These are phyloP conservation scores for Fusarium devonianum DNA, from an alignment of 2,329 filamentous ascomycete species.

Conservation along the genomic window DNA sequence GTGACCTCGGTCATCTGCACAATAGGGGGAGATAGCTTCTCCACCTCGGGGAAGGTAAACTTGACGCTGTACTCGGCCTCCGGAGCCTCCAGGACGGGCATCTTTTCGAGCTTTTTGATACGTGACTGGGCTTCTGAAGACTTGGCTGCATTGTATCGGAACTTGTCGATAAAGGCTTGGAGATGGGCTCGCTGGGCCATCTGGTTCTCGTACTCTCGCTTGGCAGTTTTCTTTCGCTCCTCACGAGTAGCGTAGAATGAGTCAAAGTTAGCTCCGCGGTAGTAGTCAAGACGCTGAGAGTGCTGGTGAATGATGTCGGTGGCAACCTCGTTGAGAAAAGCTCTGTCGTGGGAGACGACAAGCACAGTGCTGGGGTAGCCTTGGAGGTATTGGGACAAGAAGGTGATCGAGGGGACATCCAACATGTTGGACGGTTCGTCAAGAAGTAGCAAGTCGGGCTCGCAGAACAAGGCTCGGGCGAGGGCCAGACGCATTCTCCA, in stretches of 20 bases:
- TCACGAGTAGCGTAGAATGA: slow-evolving; percentile 97
- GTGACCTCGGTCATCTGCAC: slow-evolving; percentile 94
- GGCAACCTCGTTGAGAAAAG: slow-evolving; percentile 98
- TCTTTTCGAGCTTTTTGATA: slow-evolving; percentile 98
- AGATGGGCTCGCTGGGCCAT: slow-evolving; percentile 93
- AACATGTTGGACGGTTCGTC: slow-evolving; percentile 99
- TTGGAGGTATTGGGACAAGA: slow-evolving; percentile 95
- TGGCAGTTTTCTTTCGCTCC: slow-evolving; percentile 94
- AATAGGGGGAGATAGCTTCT: slow-evolving; percentile 96
- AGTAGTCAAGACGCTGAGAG: slow-evolving; percentile 96
- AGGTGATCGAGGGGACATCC: slow-evolving; percentile 99
- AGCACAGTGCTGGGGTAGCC: slow-evolving; percentile 92
- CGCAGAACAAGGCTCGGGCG: slow-evolving; percentile 94
- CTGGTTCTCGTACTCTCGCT: slow-evolving; percentile 98
- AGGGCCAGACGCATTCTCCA: slow-evolving; percentile 98
- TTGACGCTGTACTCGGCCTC: slow-evolving; percentile 95
- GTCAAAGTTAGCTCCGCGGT: slow-evolving; percentile 96
- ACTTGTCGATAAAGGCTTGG: slow-evolving; percentile 99
- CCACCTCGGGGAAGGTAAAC: slow-evolving; percentile 96
- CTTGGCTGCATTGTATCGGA: slow-evolving; percentile 98
- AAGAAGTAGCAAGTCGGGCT: slow-evolving; percentile 92
- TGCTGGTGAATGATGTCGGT: slow-evolving; percentile 99
- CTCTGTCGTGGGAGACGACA: slow-evolving; percentile 98
- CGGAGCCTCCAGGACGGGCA: slow-evolving; percentile 89
- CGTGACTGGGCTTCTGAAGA: slow-evolving; percentile 97